Conservation (phyloP, 73 alveolate species). For the Tetrahymena thermophila region DNA sequence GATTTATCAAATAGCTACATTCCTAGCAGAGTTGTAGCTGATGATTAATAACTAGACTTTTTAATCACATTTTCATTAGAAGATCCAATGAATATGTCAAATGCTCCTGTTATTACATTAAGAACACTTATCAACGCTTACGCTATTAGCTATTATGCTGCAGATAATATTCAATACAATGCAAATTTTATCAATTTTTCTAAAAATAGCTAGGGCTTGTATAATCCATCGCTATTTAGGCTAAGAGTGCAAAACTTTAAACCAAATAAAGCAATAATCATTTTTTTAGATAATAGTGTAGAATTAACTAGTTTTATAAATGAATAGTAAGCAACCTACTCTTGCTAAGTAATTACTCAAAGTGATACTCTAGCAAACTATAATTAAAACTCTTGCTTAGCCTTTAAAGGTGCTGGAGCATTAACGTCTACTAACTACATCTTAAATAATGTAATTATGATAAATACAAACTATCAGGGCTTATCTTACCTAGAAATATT, state of each 20-base stretch:
- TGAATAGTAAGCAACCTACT: not conserved
- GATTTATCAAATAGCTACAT: not conserved
- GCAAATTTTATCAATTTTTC: not conserved
- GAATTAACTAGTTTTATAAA: not conserved
- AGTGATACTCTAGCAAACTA: not conserved
- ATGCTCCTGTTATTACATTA: not conserved
- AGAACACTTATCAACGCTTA: not conserved
- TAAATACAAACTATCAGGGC: not conserved
- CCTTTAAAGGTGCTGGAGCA: not conserved
- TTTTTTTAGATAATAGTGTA: not conserved
- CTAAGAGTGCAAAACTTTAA: not conserved
- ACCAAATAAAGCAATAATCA: not conserved
- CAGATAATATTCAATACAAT: not conserved
- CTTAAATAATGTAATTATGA: not conserved
- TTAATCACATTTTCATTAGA: not conserved
- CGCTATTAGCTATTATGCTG: not conserved
- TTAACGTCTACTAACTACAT: not conserved
- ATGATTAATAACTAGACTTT: not conserved
- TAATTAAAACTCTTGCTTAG: not conserved
- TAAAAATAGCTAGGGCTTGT: not conserved
- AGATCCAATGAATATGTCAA: not conserved
- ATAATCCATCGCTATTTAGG: not conserved
- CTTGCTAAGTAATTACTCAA: not conserved
- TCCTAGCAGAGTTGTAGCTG: not conserved
- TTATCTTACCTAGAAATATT: not conserved